A percentile compares a stretch with the other conserved stretches of the same genome.
Conservation (phyloP, 495 filamentous ascomycete genomes). For the Friedmanniomyces endolithicus region DNA sequence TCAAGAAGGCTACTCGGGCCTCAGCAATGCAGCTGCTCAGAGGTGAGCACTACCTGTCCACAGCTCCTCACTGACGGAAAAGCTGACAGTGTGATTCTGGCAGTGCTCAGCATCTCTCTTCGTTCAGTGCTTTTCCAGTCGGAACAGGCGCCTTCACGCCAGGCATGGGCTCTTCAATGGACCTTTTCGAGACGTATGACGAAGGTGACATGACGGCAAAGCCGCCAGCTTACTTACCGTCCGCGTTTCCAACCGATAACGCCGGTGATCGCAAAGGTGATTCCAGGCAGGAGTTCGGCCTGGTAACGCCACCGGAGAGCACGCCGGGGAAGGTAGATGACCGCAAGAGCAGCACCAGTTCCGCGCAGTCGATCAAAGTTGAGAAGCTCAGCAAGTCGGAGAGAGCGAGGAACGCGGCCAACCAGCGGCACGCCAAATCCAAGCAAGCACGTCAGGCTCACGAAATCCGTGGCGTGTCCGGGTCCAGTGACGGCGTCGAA, state of each 20-base stretch:
- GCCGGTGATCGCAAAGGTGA: background rate
- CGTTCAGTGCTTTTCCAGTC: background rate
- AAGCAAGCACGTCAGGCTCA: slow-evolving; percentile 3
- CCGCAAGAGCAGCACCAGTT: background rate
- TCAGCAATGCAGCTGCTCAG: background rate
- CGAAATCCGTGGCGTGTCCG: background rate
- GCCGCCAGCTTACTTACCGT: background rate
- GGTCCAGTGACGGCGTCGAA: background rate
- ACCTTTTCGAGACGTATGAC: background rate
- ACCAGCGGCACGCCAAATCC: slow-evolving; percentile 13
- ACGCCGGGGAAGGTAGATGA: background rate
- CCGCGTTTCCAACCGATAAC: slow-evolving; percentile 3
- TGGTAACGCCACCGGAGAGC: slow-evolving; percentile 18
- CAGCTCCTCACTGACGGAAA: background rate
- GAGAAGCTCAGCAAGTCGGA: slow-evolving; percentile 6
- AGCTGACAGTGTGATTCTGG: background rate
- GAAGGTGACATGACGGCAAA: background rate
- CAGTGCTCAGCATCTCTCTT: background rate
- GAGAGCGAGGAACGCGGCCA: slow-evolving; percentile 17
- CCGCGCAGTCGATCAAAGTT: background rate
- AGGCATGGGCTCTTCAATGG: background rate
- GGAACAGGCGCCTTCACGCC: background rate
- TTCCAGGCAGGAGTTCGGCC: slow-evolving; percentile 9
- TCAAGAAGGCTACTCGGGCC: background rate
- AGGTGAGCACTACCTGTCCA: background rate